phyloP scores from a whole-genome alignment of 495 filamentous ascomycete genomes.

The Penicillium bovifimosum region DNA sequence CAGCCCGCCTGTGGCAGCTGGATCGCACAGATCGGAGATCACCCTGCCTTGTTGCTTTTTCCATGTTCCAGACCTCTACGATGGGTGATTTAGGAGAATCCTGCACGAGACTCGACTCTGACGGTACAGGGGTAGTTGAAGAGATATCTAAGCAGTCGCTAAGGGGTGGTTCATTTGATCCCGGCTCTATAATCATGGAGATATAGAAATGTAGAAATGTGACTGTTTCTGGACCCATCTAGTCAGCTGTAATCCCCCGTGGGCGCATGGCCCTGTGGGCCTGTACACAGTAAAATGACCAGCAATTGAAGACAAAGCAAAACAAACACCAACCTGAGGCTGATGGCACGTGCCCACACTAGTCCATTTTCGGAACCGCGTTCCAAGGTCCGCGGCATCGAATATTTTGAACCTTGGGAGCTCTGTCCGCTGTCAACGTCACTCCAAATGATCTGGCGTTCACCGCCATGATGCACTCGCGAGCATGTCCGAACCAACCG shows the following conservation, averaged over 20 bases:
- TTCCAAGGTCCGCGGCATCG: slow-evolving; percentile 7
- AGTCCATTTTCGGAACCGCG: slow-evolving; percentile 8
- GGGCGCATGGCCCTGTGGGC: too few relatives aligned
- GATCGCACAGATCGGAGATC: slow-evolving; percentile 17
- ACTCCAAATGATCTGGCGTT: not conserved
- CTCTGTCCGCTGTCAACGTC: not conserved
- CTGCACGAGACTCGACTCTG: slow-evolving; percentile 10
- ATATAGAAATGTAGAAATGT: not conserved
- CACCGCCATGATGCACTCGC: slow-evolving; percentile 18
- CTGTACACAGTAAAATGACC: too few relatives aligned
- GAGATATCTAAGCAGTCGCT: slow-evolving; percentile 4
- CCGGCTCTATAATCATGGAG: not conserved
- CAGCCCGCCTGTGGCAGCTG: slow-evolving; percentile 17
- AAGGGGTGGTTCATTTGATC: not conserved
- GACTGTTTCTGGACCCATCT: not conserved
- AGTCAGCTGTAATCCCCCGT: too few relatives aligned
- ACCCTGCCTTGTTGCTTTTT: slow-evolving; percentile 1
- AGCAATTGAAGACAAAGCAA: not conserved
- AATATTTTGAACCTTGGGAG: not conserved
- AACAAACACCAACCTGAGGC: slow-evolving; percentile 3
- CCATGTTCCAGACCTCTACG: slow-evolving; percentile 4
- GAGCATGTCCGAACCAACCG: slow-evolving; percentile 25
- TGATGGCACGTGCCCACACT: slow-evolving; percentile 15
- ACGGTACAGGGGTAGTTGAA: not conserved
- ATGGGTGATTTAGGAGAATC: slow-evolving; percentile 1